Conservation (phyloP, 192 early-diverging fungal genomes). For the Coemansia reversa region DNA sequence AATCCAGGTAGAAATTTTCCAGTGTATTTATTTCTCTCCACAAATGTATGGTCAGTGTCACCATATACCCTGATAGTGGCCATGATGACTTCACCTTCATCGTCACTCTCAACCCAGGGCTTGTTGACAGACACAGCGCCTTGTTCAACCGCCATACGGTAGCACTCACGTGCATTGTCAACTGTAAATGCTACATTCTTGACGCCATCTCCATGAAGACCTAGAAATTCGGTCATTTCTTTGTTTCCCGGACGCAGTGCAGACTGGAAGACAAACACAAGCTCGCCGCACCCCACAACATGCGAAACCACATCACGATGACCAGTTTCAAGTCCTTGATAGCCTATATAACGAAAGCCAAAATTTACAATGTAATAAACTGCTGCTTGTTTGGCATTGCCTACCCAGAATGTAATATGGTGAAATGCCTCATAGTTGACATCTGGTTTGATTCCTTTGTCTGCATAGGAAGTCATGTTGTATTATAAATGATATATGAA, state of each 20-base stretch:
- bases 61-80: constrained; percentile 92
- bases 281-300: constrained; percentile 78
- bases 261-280: constrained; percentile 89
- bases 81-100: constrained; percentile 85
- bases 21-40: constrained; percentile 78
- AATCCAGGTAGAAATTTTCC: constrained; percentile 89
- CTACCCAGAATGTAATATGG: constrained; percentile 86
- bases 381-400: constrained; percentile 94
- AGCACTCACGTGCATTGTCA: constrained; percentile 77
- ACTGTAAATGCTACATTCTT: constrained; percentile 95
- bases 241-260: constrained; percentile 79
- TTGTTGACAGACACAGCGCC: constrained; percentile 79
- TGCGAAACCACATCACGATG: constrained; percentile 82
- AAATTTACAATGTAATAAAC: constrained; percentile 90
- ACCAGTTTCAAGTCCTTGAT: constrained; percentile 95
- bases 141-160: constrained; percentile 74
- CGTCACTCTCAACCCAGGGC: constrained; percentile 81
- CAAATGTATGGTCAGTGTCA: constrained; percentile 94
- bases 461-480: constrained; percentile 65
- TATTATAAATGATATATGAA: background rate
- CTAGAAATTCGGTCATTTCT: constrained; percentile 67
- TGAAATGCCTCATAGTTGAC: constrained; percentile 72
- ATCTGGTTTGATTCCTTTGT: constrained; percentile 60
- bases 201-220: constrained; percentile 89
- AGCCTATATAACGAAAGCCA: constrained; percentile 91